Evolutionary conservation across 371 early-diverging fungal species (phyloP), one percentile per base, ranked within the genome.

Genomic region (Rhizopus microsporus): DNA sequence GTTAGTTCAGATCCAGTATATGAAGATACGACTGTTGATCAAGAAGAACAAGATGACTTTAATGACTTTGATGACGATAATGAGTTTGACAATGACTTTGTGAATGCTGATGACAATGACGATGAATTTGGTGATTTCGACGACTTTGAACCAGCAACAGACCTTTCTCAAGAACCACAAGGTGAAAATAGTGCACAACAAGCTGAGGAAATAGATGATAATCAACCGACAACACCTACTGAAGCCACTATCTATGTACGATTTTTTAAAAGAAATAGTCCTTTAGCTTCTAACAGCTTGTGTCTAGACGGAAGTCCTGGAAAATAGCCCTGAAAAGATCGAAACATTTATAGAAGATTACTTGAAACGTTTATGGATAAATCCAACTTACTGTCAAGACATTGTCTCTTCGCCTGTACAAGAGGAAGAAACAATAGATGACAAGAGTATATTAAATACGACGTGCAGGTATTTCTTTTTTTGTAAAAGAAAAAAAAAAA

Each of bases 41-140:
- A 57, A 33, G 13, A 35, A 8, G 16, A 48, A 17, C 15, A 45
- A 23, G n/a, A 35, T 9, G 30, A 48, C 7, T 37, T 30, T 9
- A 49, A 49, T 16, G 50, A 57, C 15, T 30, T 32, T 15, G n/a
- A 45, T 48, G 49, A 49, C 23, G 13, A 23, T 45, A 43, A 38
- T 32, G 47, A 51, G 0, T 51, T 56, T 51, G 35, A 51, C 29
- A 45, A 61, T 55, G 52, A 30, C 5, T 60, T 62, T 55, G 56
- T 51, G 7, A 54, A 52, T 47, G 56, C 55, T 9, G 45, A 42
- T 15, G 45, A 46, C 51, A 16, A 54, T 29, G 53, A 51, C 35
- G 53, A 59, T 15, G 56, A 46, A 15, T 65, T 68, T 63, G 75
- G 71, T 3, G 75, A 73, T 30, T 72, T 75, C 63, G 79, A 73